phyloP scores from a whole-genome alignment of 2,329 filamentous ascomycete genomes.

The Shiraia bambusicola region DNA sequence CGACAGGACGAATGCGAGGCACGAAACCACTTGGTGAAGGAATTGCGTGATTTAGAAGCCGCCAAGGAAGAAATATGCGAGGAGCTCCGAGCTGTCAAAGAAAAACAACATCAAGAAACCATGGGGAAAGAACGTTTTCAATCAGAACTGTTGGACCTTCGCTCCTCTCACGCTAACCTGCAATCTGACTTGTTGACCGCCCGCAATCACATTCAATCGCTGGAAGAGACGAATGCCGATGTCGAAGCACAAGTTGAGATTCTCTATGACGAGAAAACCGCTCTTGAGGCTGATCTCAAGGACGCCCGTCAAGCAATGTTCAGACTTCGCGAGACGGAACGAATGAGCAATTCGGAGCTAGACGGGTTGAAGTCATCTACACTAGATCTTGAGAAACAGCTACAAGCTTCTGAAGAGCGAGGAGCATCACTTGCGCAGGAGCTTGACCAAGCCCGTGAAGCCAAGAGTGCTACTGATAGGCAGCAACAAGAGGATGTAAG shows the following conservation, averaged over 20 bases:
- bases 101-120: slow-evolving; percentile 15
- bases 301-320: slow-evolving; percentile 20
- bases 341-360: slow-evolving; percentile 26
- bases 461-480: slow-evolving; percentile 16
- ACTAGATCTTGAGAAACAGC: slow-evolving; percentile 18
- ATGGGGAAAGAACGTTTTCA: slow-evolving; percentile 16
- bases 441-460: slow-evolving; percentile 16
- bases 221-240: slow-evolving; percentile 20
- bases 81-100: slow-evolving; percentile 16
- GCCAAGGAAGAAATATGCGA: slow-evolving; percentile 23
- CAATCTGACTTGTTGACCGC: slow-evolving; percentile 25
- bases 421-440: slow-evolving; percentile 19
- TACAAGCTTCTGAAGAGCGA: slow-evolving; percentile 23
- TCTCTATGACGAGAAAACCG: slow-evolving; percentile 20
- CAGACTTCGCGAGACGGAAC: slow-evolving; percentile 22
- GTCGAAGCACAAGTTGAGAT: slow-evolving; percentile 20
- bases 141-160: slow-evolving; percentile 24
- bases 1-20: slow-evolving; percentile 15
- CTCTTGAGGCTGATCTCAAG: slow-evolving; percentile 23
- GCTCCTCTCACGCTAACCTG: slow-evolving; percentile 14
- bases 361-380: slow-evolving; percentile 22
- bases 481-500: slow-evolving; percentile 12
- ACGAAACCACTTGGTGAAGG: slow-evolving; percentile 16
- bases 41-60: slow-evolving; percentile 24
- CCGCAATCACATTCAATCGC: slow-evolving; percentile 17